Conservation (phyloP, 768 basidiomycete genomes). For the Rhizopogon sp. region DNA sequence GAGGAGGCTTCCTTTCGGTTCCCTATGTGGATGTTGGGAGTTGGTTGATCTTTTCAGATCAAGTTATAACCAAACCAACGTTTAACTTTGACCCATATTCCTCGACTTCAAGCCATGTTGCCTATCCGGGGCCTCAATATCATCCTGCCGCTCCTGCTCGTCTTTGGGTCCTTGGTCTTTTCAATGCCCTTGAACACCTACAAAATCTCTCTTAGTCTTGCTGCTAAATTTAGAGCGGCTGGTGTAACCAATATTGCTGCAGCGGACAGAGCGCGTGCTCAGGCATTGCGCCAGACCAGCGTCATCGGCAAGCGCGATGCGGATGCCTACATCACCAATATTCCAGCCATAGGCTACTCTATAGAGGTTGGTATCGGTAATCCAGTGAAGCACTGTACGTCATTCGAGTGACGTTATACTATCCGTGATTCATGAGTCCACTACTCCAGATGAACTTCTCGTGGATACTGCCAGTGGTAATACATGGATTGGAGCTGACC, state of each 20-base stretch:
- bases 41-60: too few species aligned
- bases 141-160: not conserved
- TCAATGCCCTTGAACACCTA: not conserved
- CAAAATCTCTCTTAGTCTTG: not conserved
- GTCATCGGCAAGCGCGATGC: not conserved
- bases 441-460: slow-evolving; percentile 11
- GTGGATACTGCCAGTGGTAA: slow-evolving; percentile 16
- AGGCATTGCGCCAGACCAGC: not conserved
- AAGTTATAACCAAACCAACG: too few species aligned
- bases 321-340: slow-evolving; percentile 1
- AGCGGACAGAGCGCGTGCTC: slow-evolving; percentile 1
- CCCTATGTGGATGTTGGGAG: not conserved
- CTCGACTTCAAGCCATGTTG: not conserved
- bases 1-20: not conserved
- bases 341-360: slow-evolving; percentile 18
- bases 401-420: not conserved
- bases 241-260: not conserved
- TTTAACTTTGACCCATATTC: not conserved
- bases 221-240: not conserved
- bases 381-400: slow-evolving; percentile 16
- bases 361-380: slow-evolving; percentile 13
- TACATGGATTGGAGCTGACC: slow-evolving; percentile 15
- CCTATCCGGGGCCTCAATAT: not conserved
- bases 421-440: not conserved
- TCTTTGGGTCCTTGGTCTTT: not conserved